Evolutionary conservation across 106 monocot genomes (phyloP), one percentile per base, ranked within the genome.

Genomic region (Triglochin maritima): DNA sequence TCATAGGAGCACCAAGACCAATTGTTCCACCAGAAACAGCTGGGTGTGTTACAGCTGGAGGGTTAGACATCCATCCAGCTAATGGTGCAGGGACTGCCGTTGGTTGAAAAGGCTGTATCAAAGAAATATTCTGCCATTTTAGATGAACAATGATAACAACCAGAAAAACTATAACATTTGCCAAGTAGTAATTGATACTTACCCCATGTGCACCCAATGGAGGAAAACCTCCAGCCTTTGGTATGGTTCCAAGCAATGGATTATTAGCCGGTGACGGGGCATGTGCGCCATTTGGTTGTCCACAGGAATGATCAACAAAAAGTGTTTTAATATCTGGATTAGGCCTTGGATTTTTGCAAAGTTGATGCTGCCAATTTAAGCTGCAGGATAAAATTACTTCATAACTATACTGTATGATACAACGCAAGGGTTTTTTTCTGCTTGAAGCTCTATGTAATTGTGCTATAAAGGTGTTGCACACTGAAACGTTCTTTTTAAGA

Each of bases 251-350:
- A 62, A 94, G 79, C 52, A 94, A 50, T 50, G 89, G 81, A 74
- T 78, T 94, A 76, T 75, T 85, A 4, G 85, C 82, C 46, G 82
- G 87, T 50, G 89, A 87, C 55, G 93, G 90, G 15, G 84, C 83
- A 53, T 75, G 82, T 7, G 87, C 80, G 72, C 94, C 94, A 79
- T 94, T 94, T 54, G 80, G 89, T 74, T 90, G 94, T 51, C 90
- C 89, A 79, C 94, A 94, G 62, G 84, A 85, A 79, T 94, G 94
- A 74, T 94, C 94, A 60, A 90, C 87, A 73, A 94, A 94, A 59
- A 94, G 89, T 13, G 94, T 94, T 78, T 94, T 94, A 71, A 94
- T 94, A 78, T 94, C 94, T 44, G 94, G 94, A 75, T 94, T 94
- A 60, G 94, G 85, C 72, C 89, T 78, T 48, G 94, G 94, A 51